Base-by-base conservation (phyloP, 176 grass and related monocot species). In the Tillandsia leiboldiana region DNA sequence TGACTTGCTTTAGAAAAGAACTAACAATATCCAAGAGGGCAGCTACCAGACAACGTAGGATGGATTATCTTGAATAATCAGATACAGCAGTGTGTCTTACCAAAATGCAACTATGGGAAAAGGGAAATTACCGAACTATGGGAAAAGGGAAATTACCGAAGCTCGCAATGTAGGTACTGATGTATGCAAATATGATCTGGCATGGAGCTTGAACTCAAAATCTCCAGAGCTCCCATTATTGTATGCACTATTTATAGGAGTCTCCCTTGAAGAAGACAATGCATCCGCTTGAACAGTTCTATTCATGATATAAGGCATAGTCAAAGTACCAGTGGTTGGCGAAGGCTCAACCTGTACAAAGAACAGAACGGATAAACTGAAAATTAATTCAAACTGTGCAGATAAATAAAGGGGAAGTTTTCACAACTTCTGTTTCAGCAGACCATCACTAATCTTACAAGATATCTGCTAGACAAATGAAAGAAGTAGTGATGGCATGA, bases 261-360 rank as follows among this genome's bases (percentile, higher is more conserved):
- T 93, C 75, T 90, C 84, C 67, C 82, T 79, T 76, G 87, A 79
- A 0, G 87, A 99, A 81, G 86, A 48, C 71, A 81, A 70, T 66
- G 71, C 78, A 23, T 81, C 80, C 3, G 27, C 53, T 67, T 66
- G 62, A 63, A 80, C 69, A 3, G 70, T 88, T 86, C 87, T 99
- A 72, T 76, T 70, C 56, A 88, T 84, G 42, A 94, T 79, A 23
- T 83, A 86, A 58, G 82, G 48, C 90, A 90, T 92, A 76, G 76
- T 84, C 57, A 97, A 74, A 63, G 90, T 88, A 78, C 95, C 95
- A 78, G 95, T 99, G 20, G 95, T 99, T 8, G 95, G 95, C 66
- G 95, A 99, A n/a, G 90, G 95, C 67, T 99, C 95, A 81, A 86
- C 90, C 95, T 99, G 80, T 74, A 88, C 49, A 79, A 27, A 51